These are phyloP conservation scores for Colletotrichum incanum DNA, from an alignment of 2,329 filamentous ascomycete genomes.

Conservation along the genomic window DNA sequence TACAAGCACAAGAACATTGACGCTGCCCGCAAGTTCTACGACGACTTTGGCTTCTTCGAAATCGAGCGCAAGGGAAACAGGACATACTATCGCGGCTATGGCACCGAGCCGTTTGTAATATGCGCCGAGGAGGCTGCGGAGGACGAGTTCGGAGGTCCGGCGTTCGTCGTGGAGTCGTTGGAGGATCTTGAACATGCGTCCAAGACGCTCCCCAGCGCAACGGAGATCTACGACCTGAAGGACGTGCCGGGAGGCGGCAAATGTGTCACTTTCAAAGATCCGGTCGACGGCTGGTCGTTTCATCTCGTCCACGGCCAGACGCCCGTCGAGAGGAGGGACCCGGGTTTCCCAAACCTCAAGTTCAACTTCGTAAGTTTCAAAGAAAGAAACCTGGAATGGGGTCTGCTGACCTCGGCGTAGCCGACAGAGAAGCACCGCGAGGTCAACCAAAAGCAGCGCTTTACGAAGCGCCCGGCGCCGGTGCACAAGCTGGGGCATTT, in stretches of 20 bases:
- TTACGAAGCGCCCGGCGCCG: constrained; percentile 62
- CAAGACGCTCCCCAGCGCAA: constrained; percentile 62
- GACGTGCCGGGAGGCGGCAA: constrained; percentile 70
- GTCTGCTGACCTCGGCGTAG: constrained; percentile 44
- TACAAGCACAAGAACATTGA: constrained; percentile 64
- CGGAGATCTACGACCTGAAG: constrained; percentile 61
- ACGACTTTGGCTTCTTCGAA: constrained; percentile 65
- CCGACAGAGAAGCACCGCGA: constrained; percentile 60
- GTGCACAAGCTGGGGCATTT: constrained; percentile 71
- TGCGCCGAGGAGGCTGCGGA: constrained; percentile 65
- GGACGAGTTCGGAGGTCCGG: constrained; percentile 70
- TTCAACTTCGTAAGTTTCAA: constrained; percentile 60
- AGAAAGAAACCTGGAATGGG: not conserved
- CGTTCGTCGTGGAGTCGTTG: constrained; percentile 70
- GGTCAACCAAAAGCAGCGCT: constrained; percentile 64
- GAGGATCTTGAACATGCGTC: constrained; percentile 69
- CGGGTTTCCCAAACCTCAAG: constrained; percentile 58
- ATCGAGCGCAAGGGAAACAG: constrained; percentile 56
- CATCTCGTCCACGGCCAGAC: constrained; percentile 71
- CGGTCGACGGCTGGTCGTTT: constrained; percentile 70
- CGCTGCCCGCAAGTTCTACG: constrained; percentile 58
- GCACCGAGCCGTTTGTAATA: constrained; percentile 72
- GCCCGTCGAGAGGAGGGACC: constrained; percentile 53
- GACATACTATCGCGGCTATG: constrained; percentile 75
- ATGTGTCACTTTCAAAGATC: constrained; percentile 66